Evolutionary conservation across 2,329 filamentous ascomycete genomes (phyloP), one percentile per base, ranked within the genome.

Genomic region (Aciculosporium take): DNA sequence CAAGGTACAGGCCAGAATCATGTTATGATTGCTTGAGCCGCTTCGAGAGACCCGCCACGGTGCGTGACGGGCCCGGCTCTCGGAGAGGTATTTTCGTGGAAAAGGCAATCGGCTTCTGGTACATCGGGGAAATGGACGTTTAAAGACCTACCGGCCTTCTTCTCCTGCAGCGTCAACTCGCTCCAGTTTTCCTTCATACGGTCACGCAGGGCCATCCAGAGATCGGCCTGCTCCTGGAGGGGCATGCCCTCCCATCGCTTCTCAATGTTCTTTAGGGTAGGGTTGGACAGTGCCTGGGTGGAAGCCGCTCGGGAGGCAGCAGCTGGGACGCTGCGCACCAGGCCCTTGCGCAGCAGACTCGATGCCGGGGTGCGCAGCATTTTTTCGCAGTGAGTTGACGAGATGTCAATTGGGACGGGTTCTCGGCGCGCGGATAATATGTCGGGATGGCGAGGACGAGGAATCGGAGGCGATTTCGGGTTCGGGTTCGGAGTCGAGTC

Each of bases 201-300:
- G 71, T 98, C 91, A 66, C 91, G 79, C 65, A 98, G 74, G 55
- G 83, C 74, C 91, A 98, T 98, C 91, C 91, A 98, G 56, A 98
- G 73, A 62, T 98, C 91, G 53, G 91, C 91, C 79, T 98, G 91
- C 77, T 98, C 91, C 74, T 94, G 87, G 50, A 91, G 86, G 45
- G 89, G 88, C 84, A 96, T 88, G 49, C 72, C 77, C 73, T 98
- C 91, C 91, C 91, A 98, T 72, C 91, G 77, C 81, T 94, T 95
- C 80, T 98, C 91, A 61, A 98, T 96, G 69, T 94, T 87, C 67
- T 86, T 84, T 59, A 98, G 78, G 45, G 86, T 95, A 54, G 93
- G 91, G 73, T 95, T 96, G 60, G 88, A 93, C 68, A 98, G 93
- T 62, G 89, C 88, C 65, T 94, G 87, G 54, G 84, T 84, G 55